Evolutionary conservation across 2,329 filamentous ascomycete genomes (phyloP).

Genomic region (Graphium sp.): DNA sequence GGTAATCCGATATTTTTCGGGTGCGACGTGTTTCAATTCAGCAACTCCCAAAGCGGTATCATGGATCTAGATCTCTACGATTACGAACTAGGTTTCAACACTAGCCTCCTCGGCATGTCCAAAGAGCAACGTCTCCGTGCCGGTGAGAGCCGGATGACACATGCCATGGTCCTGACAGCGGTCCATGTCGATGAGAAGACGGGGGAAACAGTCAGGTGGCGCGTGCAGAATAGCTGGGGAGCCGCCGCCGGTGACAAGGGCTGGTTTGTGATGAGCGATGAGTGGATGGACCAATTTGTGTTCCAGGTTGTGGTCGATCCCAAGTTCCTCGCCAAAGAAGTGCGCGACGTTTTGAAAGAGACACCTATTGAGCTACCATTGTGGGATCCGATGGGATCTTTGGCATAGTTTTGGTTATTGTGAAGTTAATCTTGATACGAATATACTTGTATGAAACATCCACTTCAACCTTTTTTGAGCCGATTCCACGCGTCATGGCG

Average conservation of each 20-base stretch:
- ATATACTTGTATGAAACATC: no score
- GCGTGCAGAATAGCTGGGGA: constrained; percentile 81
- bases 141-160: constrained; percentile 72
- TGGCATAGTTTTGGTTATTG: constrained; percentile 31
- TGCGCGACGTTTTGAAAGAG: constrained; percentile 54
- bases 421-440: constrained; percentile 26
- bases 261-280: constrained; percentile 81
- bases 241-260: constrained; percentile 53
- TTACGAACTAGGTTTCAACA: constrained; percentile 72
- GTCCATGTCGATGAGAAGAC: constrained; percentile 55
- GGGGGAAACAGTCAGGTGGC: constrained; percentile 56
- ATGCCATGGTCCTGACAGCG: constrained; percentile 81
- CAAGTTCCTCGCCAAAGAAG: constrained; percentile 43
- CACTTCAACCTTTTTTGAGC: no score
- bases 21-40: constrained; percentile 73
- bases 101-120: constrained; percentile 53
- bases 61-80: constrained; percentile 68
- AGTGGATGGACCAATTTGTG: constrained; percentile 64
- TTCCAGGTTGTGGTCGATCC: constrained; percentile 79
- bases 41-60: constrained; percentile 48
- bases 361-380: constrained; percentile 54
- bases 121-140: constrained; percentile 61
- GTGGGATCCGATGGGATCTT: constrained; percentile 67
- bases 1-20: constrained; percentile 80
- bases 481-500: constrained; percentile 57